Percentiles rank a stretch among this genome's conserved stretches.
phyloP scores from a whole-genome alignment of 73 alveolate genomes.

The Breviolum minutum region DNA sequence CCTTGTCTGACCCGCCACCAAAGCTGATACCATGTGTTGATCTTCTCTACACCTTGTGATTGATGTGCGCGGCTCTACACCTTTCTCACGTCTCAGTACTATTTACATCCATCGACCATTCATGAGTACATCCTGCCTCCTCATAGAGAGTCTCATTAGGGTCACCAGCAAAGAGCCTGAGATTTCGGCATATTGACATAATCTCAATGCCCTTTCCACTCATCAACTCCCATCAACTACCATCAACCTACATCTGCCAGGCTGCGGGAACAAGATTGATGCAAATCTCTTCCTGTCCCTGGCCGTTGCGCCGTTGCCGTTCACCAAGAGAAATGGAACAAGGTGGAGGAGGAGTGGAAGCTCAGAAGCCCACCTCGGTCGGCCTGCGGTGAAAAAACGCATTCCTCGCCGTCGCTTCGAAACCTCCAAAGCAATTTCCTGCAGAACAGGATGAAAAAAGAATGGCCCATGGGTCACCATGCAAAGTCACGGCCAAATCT shows the following conservation, averaged over 20 bases:
- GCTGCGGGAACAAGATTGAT: conserved; percentile 68
- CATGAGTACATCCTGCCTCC: conserved; percentile 12
- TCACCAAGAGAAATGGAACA: not conserved
- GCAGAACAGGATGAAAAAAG: not conserved
- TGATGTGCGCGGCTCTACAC: too few species aligned
- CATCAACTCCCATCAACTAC: too few species aligned
- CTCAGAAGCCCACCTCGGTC: conserved; percentile 53
- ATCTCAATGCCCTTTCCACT: not conserved
- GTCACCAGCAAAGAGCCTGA: conserved; percentile 59
- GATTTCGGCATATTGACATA: not conserved
- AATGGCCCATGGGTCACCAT: not conserved
- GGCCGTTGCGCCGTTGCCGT: not conserved
- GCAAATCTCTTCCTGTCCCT: conserved; percentile 80
- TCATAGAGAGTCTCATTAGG: conserved; percentile 27
- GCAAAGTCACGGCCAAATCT: too few species aligned
- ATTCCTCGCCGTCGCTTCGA: conserved; percentile 74
- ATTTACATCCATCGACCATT: not conserved
- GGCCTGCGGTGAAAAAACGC: conserved; percentile 88
- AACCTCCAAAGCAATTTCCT: conserved; percentile 32
- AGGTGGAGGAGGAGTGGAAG: not conserved
- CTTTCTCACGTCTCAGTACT: too few species aligned
- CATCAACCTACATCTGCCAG: not conserved
- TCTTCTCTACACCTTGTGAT: too few species aligned
- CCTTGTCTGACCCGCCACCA: too few species aligned
- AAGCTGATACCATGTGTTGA: too few species aligned